Base-by-base conservation (phyloP, 306 rosid genomes). In the Cyclanthera cordifolia region DNA sequence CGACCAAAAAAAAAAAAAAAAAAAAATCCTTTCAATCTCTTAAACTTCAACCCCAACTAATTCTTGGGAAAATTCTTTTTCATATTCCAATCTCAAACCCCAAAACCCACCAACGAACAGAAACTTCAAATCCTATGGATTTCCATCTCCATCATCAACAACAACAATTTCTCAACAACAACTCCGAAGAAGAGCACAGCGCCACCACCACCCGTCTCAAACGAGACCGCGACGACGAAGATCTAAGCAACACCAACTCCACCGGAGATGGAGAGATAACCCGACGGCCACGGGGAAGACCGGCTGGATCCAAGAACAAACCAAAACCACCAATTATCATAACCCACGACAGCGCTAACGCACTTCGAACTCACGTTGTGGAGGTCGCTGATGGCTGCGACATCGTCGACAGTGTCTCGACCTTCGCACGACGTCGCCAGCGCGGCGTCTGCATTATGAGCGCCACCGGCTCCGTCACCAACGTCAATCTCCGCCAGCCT, bases 291-390 rank as follows among this genome's bases (percentile, higher is more conserved):
- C 61, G 99, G 6, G 99, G 99, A 16, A 77, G 99, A 27, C 99
- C 99, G 0, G 72, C 99, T 0, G 99, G 99, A 78, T 94, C 99
- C 73, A 94, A 94, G 76, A 94, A 94, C 90, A 94, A 90, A 58
- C 97, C 91, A 0, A 94, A 90, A 73, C 99, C 99, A 0, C 99
- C 99, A 0, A 94, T 94, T 72, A 94, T 94, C 79, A 94, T 94
- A 67, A 86, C 96, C 1, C 89, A 95, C 2, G 99, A 94, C 82
- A 94, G 99, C 52, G 96, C 99, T 1, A 94, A 94, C 52, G 97
- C 99, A 16, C 85, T 94, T 1, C 84, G 89, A 1, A 90, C 99
- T 5, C 99, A 94, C 61, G 96, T 94, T 23, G 86, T 94, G 91
- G 99, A 94, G 56, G 84, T 94, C 10, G 87, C 88, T 2, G 99